phyloP scores from a whole-genome alignment of 2,329 filamentous ascomycete species.

The Colletotrichum spaethianum region DNA sequence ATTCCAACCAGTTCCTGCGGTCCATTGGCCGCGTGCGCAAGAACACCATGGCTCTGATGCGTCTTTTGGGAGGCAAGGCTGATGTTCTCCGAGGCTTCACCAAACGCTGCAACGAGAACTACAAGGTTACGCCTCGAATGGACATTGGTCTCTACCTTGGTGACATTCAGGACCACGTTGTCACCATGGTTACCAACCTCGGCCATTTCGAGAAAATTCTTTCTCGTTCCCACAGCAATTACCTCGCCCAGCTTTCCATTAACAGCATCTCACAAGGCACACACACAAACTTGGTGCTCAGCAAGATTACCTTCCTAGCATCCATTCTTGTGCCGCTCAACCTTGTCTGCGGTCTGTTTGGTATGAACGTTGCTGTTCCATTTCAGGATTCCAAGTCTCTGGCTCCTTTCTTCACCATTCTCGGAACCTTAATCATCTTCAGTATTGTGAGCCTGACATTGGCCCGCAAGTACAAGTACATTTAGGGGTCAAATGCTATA shows the following conservation, averaged over 20 bases:
- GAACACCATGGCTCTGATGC: constrained; percentile 93
- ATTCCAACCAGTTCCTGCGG: constrained; percentile 88
- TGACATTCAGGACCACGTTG: constrained; percentile 98
- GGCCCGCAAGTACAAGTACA: constrained; percentile 62
- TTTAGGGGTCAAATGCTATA: constrained; percentile 49
- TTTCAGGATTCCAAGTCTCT: constrained; percentile 70
- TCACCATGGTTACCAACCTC: constrained; percentile 98
- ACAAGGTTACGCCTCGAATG: constrained; percentile 93
- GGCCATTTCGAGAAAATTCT: constrained; percentile 98
- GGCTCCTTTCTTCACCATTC: constrained; percentile 66
- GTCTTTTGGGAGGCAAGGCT: constrained; percentile 95
- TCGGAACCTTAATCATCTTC: constrained; percentile 67
- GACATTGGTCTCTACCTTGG: constrained; percentile 97
- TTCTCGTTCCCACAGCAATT: constrained; percentile 93
- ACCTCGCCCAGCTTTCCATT: constrained; percentile 93
- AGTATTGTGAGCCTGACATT: constrained; percentile 61
- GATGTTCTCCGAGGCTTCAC: constrained; percentile 98
- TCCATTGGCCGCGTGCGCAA: constrained; percentile 93
- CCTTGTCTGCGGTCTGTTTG: constrained; percentile 87
- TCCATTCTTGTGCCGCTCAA: constrained; percentile 98
- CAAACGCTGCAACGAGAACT: constrained; percentile 98
- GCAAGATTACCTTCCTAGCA: constrained; percentile 94
- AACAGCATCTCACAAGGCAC: constrained; percentile 92
- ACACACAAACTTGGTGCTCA: constrained; percentile 87
- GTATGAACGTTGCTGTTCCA: constrained; percentile 88